Conservation (phyloP, 495 filamentous ascomycete species). For the Lichenothelia convexa region DNA sequence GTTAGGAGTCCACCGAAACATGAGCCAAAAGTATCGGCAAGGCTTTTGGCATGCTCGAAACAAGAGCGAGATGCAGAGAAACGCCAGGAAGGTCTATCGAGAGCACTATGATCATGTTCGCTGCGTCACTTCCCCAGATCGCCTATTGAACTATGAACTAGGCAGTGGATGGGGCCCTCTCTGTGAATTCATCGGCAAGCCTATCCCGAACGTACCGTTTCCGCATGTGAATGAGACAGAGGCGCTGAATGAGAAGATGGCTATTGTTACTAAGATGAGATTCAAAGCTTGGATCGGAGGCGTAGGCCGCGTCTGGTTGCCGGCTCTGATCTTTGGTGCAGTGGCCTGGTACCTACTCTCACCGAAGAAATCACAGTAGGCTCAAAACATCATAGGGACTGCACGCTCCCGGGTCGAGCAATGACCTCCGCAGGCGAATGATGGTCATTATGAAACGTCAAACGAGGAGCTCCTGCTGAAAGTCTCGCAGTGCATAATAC, state of each 20-base stretch:
- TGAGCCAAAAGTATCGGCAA: neutral
- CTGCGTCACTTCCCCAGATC: conserved; percentile 3
- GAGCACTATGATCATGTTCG: conserved; percentile 7
- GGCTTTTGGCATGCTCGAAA: conserved; percentile 1
- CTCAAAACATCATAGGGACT: too few species aligned
- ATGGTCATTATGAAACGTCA: too few species aligned
- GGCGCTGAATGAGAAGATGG: neutral
- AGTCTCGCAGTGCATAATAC: too few species aligned
- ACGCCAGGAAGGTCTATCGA: conserved; percentile 6
- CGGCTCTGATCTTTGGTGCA: too few species aligned
- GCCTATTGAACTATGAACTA: conserved; percentile 4
- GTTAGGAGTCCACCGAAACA: neutral
- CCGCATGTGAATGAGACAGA: conserved; percentile 7
- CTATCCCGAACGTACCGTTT: conserved; percentile 7
- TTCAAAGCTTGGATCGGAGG: too few species aligned
- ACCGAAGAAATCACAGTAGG: too few species aligned
- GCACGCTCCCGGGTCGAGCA: too few species aligned
- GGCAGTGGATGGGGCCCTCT: conserved; percentile 8
- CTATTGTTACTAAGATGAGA: neutral
- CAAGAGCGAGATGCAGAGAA: conserved; percentile 1
- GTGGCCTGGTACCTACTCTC: too few species aligned
- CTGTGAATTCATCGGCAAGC: conserved; percentile 7
- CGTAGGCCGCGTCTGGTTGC: too few species aligned
- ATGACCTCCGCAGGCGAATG: too few species aligned
- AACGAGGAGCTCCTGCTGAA: too few species aligned